Evolutionary conservation across 768 basidiomycete genomes (phyloP).

Genomic region (Agrocybe pediades): DNA sequence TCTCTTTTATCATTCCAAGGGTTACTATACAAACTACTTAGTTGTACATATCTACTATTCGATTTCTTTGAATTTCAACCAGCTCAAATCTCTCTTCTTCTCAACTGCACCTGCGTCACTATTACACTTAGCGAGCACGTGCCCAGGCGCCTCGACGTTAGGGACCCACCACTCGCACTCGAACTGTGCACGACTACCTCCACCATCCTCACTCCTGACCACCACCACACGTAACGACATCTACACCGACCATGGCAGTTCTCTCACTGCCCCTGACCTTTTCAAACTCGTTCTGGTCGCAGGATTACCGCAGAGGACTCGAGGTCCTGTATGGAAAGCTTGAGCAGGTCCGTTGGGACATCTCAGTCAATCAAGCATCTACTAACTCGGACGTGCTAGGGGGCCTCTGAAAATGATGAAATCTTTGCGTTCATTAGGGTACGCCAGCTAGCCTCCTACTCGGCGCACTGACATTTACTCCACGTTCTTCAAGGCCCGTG

Average conservation of each 20-base stretch:
- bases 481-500: constrained; percentile 59
- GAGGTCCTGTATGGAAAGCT: constrained; percentile 77
- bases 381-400: constrained; percentile 44
- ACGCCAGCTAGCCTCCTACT: constrained; percentile 19
- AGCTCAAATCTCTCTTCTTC: no score
- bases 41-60: background rate
- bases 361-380: constrained; percentile 13
- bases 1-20: no score
- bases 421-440: constrained; percentile 84
- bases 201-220: background rate
- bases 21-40: no score
- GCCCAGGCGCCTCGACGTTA: background rate
- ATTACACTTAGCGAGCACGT: background rate
- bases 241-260: constrained; percentile 65
- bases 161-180: background rate
- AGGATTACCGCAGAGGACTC: constrained; percentile 84
- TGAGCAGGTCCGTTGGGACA: constrained; percentile 59
- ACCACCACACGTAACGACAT: constrained; percentile 2
- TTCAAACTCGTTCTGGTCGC: constrained; percentile 93
- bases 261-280: constrained; percentile 88
- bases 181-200: background rate
- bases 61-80: background rate
- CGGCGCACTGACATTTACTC: background rate
- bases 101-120: background rate
- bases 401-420: constrained; percentile 81